Conservation (phyloP, 129 eudicot genomes). For the Apium graveolens region DNA sequence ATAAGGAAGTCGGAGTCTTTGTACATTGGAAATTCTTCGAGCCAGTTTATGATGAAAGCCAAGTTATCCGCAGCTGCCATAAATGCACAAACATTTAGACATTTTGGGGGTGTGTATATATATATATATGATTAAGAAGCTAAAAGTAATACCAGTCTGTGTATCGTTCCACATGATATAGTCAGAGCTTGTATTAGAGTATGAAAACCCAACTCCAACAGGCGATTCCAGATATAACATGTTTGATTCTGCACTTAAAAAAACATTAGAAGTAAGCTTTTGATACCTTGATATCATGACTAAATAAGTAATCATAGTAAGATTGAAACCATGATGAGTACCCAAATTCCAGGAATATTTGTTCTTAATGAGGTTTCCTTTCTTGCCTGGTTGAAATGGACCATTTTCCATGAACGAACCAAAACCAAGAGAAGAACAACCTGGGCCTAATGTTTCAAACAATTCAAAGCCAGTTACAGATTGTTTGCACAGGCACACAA, state of each 20-base stretch:
- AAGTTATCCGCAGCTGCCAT: constrained; percentile 30
- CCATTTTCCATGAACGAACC: constrained; percentile 59
- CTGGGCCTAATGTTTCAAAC: constrained; percentile 28
- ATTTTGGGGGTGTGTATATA: not conserved
- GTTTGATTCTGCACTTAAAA: constrained; percentile 23
- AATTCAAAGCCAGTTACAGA: not conserved
- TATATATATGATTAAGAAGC: no score
- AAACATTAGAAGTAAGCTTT: not conserved
- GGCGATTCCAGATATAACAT: constrained; percentile 38
- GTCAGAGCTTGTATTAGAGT: constrained; percentile 21
- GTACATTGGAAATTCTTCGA: constrained; percentile 31
- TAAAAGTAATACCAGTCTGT: constrained; percentile 15
- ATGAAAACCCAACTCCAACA: constrained; percentile 39
- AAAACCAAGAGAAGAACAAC: constrained; percentile 56
- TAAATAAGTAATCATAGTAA: not conserved
- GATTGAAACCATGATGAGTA: not conserved
- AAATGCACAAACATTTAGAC: not conserved
- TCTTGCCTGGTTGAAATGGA: constrained; percentile 41
- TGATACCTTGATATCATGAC: not conserved
- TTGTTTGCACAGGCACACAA: no score
- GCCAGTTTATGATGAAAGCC: constrained; percentile 28
- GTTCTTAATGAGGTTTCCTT: constrained; percentile 22
- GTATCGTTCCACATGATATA: constrained; percentile 36
- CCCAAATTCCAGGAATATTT: constrained; percentile 47
- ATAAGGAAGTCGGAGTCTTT: constrained; percentile 29